Conservation (phyloP, 2,329 filamentous ascomycete species). For the Didymella lethalis region DNA sequence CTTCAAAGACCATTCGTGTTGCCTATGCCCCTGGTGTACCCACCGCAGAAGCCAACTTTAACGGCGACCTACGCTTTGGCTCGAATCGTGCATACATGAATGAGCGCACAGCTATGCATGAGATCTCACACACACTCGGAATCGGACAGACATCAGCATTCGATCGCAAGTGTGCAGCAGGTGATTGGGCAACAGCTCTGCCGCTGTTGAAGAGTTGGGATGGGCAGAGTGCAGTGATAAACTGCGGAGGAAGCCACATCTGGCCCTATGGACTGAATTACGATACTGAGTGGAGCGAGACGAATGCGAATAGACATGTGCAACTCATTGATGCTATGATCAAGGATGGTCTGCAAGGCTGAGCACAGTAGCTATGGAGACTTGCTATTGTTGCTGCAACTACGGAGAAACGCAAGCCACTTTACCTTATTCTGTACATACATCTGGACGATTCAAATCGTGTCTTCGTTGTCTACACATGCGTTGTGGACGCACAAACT, state of each 20-base stretch:
- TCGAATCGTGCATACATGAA: slow-evolving; percentile 46
- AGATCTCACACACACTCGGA: slow-evolving; percentile 46
- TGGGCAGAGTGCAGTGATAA: slow-evolving; percentile 36
- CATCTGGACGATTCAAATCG: no score
- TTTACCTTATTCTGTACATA: no score
- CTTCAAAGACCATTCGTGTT: slow-evolving; percentile 40
- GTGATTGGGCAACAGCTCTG: slow-evolving; percentile 45
- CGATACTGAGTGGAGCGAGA: slow-evolving; percentile 48
- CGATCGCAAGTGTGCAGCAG: slow-evolving; percentile 38
- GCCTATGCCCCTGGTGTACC: slow-evolving; percentile 44
- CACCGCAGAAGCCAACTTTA: slow-evolving; percentile 48
- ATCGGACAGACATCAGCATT: slow-evolving; percentile 46
- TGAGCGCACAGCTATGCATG: slow-evolving; percentile 48
- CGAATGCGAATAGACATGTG: slow-evolving; percentile 47
- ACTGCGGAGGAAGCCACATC: slow-evolving; percentile 43
- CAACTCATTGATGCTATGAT: slow-evolving; percentile 46
- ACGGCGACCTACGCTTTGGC: slow-evolving; percentile 47
- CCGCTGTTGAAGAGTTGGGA: slow-evolving; percentile 44
- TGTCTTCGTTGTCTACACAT: no score
- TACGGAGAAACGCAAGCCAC: no score
- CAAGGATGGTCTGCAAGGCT: slow-evolving; percentile 32
- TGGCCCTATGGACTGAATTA: slow-evolving; percentile 50
- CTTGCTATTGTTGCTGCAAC: no score
- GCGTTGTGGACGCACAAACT: no score
- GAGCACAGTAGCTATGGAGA: neutral